Base-by-base conservation (phyloP, 192 early-diverging fungal genomes). In the Backusella tuberculispora region DNA sequence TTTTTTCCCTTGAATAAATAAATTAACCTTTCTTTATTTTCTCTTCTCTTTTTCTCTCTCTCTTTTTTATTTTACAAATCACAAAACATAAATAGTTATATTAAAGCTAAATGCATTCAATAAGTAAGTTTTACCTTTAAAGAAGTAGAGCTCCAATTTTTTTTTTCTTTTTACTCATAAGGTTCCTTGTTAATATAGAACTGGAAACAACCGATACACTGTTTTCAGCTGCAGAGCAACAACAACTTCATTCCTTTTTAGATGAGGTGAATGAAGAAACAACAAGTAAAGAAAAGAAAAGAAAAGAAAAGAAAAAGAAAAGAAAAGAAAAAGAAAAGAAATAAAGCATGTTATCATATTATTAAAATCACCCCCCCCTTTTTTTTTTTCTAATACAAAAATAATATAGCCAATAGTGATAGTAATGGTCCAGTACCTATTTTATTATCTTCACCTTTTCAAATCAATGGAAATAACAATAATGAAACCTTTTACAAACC, bases 201-300 rank as follows among this genome's bases (percentile, higher is more conserved):
- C 26, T 24, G 10, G 53, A 60, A 12, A 19, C 21, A 4, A 60
- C 12, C 26, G 53, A 48, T 12, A 70, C 26, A 19, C 44, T 70
- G 12, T 70, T 70, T 70, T 46, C 68, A 29, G 44, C 26, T 19
- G 68, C 68, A 70, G 68, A 70, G 13, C 68, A 70, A 26, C 42
- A 70, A 24, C 68, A 70, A 17, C 68, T 70, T n/a, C 68, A 70
- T 24, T 46, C 45, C 19, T 70, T 70, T 45, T 29, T 70, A 43
- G 68, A 70, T 70, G 68, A 45, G 19, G 42, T 70, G 41, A 45
- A 70, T 47, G 68, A 70, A 21, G 53, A 56, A 12, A 56, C 53
- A 56, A 24, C 53, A 56, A 56, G 53, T 56, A 56, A 56, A 19
- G 21, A 13, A 56, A 24, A 24, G 7, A 56, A 7, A 0, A 21